These are phyloP conservation scores for Sordariomycetes sp. DNA, from an alignment of 2,329 filamentous ascomycete genomes.

Conservation along the genomic window DNA sequence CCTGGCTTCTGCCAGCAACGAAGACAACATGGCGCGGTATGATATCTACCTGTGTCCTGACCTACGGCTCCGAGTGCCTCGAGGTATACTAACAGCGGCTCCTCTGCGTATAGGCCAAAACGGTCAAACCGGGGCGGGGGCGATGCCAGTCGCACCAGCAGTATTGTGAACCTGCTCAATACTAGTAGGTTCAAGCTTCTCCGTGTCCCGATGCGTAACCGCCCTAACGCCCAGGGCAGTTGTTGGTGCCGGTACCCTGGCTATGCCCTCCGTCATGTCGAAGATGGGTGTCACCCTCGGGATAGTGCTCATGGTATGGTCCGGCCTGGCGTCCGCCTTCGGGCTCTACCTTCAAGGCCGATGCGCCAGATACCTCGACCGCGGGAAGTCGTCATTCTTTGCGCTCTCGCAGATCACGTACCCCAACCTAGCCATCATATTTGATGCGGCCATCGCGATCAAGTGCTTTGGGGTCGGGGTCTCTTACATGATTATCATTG, in stretches of 20 bases:
- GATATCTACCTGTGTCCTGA: not conserved
- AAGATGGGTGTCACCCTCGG: slow-evolving; percentile 91
- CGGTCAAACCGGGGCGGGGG: slow-evolving; percentile 51
- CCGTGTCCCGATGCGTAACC: not conserved
- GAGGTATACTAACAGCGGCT: not conserved
- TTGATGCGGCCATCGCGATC: slow-evolving; percentile 90
- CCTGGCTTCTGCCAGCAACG: slow-evolving; percentile 8
- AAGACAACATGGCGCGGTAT: slow-evolving; percentile 10
- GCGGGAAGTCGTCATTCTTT: slow-evolving; percentile 84
- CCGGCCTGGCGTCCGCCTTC: slow-evolving; percentile 78
- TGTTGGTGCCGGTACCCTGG: slow-evolving; percentile 85
- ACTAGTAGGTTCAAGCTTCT: slow-evolving; percentile 54
- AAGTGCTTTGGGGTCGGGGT: slow-evolving; percentile 98
- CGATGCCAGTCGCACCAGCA: slow-evolving; percentile 80
- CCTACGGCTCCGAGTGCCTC: too few relatives aligned
- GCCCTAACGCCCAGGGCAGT: slow-evolving; percentile 40
- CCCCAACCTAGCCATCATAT: slow-evolving; percentile 88
- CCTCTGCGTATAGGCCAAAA: not conserved
- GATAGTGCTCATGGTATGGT: slow-evolving; percentile 79
- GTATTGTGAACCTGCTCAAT: slow-evolving; percentile 90
- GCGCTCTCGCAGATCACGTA: slow-evolving; percentile 96
- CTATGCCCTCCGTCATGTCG: slow-evolving; percentile 89
- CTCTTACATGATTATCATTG: slow-evolving; percentile 97
- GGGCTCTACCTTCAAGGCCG: slow-evolving; percentile 90
- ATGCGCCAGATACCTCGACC: slow-evolving; percentile 87